Percentiles rank a stretch among this genome's conserved stretches.
Evolutionary conservation across 2,329 filamentous ascomycete genomes (phyloP).

Genomic region (Fusarium humuli): DNA sequence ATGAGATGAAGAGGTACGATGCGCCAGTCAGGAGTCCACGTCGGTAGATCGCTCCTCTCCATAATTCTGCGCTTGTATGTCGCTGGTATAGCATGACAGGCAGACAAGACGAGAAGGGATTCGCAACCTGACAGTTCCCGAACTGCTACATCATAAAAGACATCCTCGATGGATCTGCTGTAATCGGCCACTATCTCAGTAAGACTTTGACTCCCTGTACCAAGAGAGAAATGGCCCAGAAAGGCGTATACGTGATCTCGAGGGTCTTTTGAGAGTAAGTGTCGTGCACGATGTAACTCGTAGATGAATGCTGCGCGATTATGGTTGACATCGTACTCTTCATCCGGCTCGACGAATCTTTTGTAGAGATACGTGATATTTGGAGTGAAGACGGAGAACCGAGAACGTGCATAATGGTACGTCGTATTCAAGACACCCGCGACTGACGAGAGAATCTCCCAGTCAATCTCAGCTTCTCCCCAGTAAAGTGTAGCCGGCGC

Average conservation of each 20-base stretch:
- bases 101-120: conserved; percentile 49
- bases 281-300: conserved; percentile 52
- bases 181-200: conserved; percentile 48
- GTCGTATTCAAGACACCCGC: conserved; percentile 49
- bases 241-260: conserved; percentile 53
- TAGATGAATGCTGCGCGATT: conserved; percentile 53
- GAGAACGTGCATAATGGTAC: conserved; percentile 50
- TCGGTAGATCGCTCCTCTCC: conserved; percentile 41
- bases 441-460: conserved; percentile 49
- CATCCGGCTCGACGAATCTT: conserved; percentile 51
- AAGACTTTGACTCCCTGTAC: conserved; percentile 39
- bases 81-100: conserved; percentile 42
- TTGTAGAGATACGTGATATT: conserved; percentile 50
- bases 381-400: conserved; percentile 49
- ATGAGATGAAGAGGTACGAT: conserved; percentile 50
- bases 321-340: conserved; percentile 43
- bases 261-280: conserved; percentile 49
- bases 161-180: conserved; percentile 46
- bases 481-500: conserved; percentile 52
- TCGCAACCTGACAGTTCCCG: conserved; percentile 46
- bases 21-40: conserved; percentile 56
- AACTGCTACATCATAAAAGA: conserved; percentile 51
- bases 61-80: conserved; percentile 22
- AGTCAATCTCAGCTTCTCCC: conserved; percentile 50
- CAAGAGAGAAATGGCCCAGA: conserved; percentile 51